phyloP scores from a whole-genome alignment of 2,329 filamentous ascomycete genomes.

The Lomentospora prolificans region DNA sequence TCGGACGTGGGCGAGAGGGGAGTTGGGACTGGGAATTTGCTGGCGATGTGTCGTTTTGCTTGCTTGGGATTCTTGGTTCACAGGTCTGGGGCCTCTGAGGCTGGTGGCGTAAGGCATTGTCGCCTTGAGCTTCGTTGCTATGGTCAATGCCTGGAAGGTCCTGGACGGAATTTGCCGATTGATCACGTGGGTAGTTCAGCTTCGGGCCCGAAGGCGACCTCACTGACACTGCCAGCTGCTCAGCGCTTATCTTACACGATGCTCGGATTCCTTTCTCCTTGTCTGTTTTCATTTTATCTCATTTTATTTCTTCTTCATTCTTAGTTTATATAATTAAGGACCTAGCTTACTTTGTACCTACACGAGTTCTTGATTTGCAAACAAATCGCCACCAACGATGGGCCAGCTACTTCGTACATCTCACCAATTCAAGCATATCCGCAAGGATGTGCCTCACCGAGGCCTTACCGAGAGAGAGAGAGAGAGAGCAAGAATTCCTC shows the following conservation, averaged over 20 bases:
- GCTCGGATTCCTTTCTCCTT: too few relatives aligned
- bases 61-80: not conserved
- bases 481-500: too few relatives aligned
- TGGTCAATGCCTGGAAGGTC: not conserved
- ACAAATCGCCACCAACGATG: too few relatives aligned
- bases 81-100: not conserved
- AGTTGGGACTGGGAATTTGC: not conserved
- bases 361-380: too few relatives aligned
- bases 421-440: too few relatives aligned
- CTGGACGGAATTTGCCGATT: not conserved
- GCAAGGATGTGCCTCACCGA: too few relatives aligned
- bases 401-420: too few relatives aligned
- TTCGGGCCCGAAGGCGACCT: too few relatives aligned
- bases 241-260: too few relatives aligned
- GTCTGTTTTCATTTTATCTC: not conserved
- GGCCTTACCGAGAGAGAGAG: too few relatives aligned
- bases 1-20: not conserved
- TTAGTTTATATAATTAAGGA: too few relatives aligned
- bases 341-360: too few relatives aligned
- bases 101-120: constrained; percentile 1
- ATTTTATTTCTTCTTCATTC: not conserved
- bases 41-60: not conserved
- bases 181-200: not conserved
- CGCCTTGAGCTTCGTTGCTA: constrained; percentile 1
- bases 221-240: not conserved